Evolutionary conservation across 768 basidiomycete genomes (phyloP).

Genomic region (Mycena belliarum): DNA sequence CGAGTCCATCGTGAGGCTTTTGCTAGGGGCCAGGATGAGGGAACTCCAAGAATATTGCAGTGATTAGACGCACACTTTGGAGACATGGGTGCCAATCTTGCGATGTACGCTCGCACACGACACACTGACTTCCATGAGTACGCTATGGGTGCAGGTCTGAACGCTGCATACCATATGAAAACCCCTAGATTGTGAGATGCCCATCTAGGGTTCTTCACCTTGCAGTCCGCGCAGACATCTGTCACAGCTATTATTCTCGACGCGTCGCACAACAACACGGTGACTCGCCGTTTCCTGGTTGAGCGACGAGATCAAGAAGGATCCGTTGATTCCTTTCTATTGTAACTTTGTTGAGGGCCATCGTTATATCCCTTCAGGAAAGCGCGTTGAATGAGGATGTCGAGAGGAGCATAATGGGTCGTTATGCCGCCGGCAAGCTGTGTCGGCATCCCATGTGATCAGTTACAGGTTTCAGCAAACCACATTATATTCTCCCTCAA

Average conservation of each 20-base stretch:
- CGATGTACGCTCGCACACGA: slow-evolving; percentile 91
- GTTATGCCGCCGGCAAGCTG: neutral
- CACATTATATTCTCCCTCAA: too few species aligned
- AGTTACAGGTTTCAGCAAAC: too few species aligned
- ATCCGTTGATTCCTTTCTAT: slow-evolving; percentile 65
- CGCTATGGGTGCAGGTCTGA: neutral
- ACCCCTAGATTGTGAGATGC: slow-evolving; percentile 87
- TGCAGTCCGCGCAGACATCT: slow-evolving; percentile 95
- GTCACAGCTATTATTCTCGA: slow-evolving; percentile 16
- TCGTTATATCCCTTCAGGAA: neutral
- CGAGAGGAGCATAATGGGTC: too few species aligned
- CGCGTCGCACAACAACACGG: slow-evolving; percentile 14
- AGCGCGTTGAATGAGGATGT: too few species aligned
- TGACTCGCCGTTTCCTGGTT: slow-evolving; percentile 83
- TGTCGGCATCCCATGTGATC: neutral
- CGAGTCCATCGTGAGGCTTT: slow-evolving; percentile 85
- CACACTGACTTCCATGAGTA: slow-evolving; percentile 50
- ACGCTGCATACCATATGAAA: slow-evolving; percentile 66
- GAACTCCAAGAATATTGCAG: neutral
- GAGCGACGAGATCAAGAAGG: slow-evolving; percentile 65
- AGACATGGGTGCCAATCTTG: slow-evolving; percentile 91
- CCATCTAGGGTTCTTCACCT: slow-evolving; percentile 85
- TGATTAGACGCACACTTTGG: slow-evolving; percentile 74
- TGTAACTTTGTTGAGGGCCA: slow-evolving; percentile 52
- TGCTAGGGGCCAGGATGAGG: slow-evolving; percentile 46